Evolutionary conservation across 2,329 filamentous ascomycete genomes (phyloP).

Genomic region (Zasmidium angulare): DNA sequence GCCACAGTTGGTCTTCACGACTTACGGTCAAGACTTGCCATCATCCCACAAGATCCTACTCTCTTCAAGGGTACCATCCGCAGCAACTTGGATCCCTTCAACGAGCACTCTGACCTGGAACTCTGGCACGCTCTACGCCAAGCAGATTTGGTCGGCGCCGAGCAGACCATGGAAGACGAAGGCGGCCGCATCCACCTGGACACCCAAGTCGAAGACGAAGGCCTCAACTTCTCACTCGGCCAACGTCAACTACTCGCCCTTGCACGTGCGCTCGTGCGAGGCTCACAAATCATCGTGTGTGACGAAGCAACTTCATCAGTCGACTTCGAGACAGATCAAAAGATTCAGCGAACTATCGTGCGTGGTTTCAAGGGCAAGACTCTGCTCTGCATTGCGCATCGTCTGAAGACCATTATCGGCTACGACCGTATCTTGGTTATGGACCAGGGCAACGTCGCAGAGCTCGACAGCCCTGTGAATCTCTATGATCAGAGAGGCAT

Average conservation of each 20-base stretch:
- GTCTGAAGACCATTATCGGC: constrained; percentile 82
- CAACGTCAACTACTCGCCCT: constrained; percentile 95
- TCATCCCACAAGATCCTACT: constrained; percentile 83
- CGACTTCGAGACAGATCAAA: constrained; percentile 94
- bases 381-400: constrained; percentile 87
- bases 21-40: constrained; percentile 68
- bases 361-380: constrained; percentile 83
- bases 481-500: constrained; percentile 76
- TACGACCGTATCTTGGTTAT: constrained; percentile 98
- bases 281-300: constrained; percentile 89
- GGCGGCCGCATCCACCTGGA: constrained; percentile 76
- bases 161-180: constrained; percentile 46
- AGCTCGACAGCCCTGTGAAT: constrained; percentile 73
- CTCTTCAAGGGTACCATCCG: constrained; percentile 79
- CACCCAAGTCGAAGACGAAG: constrained; percentile 84
- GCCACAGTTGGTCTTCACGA: constrained; percentile 72
- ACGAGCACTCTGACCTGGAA: constrained; percentile 73
- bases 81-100: constrained; percentile 77
- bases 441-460: constrained; percentile 83
- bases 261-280: constrained; percentile 82
- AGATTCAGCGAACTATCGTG: constrained; percentile 88
- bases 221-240: constrained; percentile 91
- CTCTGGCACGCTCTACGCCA: constrained; percentile 77
- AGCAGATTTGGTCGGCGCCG: constrained; percentile 65
- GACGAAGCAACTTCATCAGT: constrained; percentile 93